Evolutionary conservation across 805 yeast species (phyloP), one percentile per base, ranked within the genome.

Genomic region (Phaffomyces opuntiae): DNA sequence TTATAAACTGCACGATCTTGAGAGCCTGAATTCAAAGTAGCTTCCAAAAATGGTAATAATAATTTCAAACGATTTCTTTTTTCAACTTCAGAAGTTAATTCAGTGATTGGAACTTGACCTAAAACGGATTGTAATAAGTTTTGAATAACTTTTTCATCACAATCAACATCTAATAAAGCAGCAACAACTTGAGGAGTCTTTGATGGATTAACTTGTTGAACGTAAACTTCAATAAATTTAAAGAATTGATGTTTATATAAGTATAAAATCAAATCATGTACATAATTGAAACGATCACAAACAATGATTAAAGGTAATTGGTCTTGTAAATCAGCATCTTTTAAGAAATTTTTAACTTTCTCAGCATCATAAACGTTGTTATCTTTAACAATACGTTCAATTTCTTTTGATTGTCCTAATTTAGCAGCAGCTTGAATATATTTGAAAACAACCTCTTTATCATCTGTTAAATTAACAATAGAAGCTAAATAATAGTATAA

Each of bases 121-220:
- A 89, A 70, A 7, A 91, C 98, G 24, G 95, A 82, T 61, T 75
- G 77, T 56, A 93, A 75, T 59, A 93, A 73, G 45, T 78, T 75
- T 70, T 87, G 84, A 63, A 93, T 88, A 56, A 88, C 83, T 47
- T 69, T 67, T 67, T 93, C 99, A 56, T 93, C 98, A 69, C 97
- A 90, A 67, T 93, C 99, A 55, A 93, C 98, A 64, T 93, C 99
- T 54, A 93, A 73, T 60, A 93, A 75, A 39, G 95, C 98, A 50
- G 96, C 99, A 60, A 93, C 78, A 52, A 93, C 99, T 67, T 90
- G 95, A 7, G 99, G 95, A 16, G 99, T 87, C 64, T 86, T 87
- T 9, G 95, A 73, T 44, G 99, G 96, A 69, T 93, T 93, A 43
- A 93, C 98, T 64, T 89, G 95, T 72, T 93, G 98, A 46, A 93